Evolutionary conservation across 2,329 filamentous ascomycete genomes (phyloP), one percentile per base, ranked within the genome.

Genomic region (Metarhizium sp.): DNA sequence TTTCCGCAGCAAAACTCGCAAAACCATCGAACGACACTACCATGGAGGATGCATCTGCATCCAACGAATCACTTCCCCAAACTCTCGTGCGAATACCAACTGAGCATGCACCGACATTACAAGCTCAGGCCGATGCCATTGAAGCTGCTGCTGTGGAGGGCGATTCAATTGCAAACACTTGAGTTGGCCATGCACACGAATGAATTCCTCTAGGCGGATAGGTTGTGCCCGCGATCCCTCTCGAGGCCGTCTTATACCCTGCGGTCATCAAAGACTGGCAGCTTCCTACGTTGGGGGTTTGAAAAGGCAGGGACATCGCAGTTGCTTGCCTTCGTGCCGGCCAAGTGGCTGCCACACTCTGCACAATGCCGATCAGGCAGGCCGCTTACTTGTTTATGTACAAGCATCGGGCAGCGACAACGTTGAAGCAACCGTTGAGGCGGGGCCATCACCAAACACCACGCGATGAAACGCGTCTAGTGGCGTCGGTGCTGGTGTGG

Each of bases 1-100:
- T 48, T 30, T 14, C n/a, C 13, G 54, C 59, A 91, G 87, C 81
- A 55, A 89, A 88, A 76, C 75, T 92, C 30, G 80, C 87, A 16
- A 84, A 80, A 62, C 79, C 84, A 2, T 78, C 78, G 62, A 64
- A 73, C 48, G 70, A 73, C 20, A 49, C 60, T 36, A 50, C 60
- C 4, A 51, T 51, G 32, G 66, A 69, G 52, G 70, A 75, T 46
- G 38, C 38, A 30, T 11, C 50, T 40, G 69, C 72, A 59, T 69
- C 76, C 52, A 62, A 72, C 54, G 64, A 77, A n/a, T 73, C 81
- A 45, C 75, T 94, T 45, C 90, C 90, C 2, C 87, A 92, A 66
- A 92, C 89, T 18, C 78, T 95, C 16, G 90, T 95, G 40, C 83
- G 90, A 59, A 92, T 94, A 61, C 90, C 90, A 1, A 91, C 88